Evolutionary conservation across 192 early-diverging fungal species (phyloP).

Genomic region (Blastocladiella britannica): DNA sequence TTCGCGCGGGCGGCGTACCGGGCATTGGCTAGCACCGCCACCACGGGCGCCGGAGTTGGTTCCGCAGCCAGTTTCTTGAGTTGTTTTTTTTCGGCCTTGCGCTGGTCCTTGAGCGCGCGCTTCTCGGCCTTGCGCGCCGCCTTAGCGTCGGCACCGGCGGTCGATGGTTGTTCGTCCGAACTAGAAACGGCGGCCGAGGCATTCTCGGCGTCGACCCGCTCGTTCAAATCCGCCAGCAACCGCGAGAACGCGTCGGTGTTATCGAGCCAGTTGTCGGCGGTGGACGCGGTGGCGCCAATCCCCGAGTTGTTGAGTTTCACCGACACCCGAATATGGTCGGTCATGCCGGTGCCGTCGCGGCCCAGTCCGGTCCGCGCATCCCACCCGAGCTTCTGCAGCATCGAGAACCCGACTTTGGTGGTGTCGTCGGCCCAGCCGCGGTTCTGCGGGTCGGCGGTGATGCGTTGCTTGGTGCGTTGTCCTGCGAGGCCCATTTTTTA

Average conservation of each 20-base stretch:
- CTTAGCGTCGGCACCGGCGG: neutral
- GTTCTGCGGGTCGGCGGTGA: constrained; percentile 80
- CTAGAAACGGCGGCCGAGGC: constrained; percentile 4
- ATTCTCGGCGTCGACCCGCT: constrained; percentile 20
- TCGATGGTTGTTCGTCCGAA: constrained; percentile 13
- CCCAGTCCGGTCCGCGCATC: constrained; percentile 79
- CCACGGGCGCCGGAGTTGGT: neutral
- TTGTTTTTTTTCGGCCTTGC: constrained; percentile 12
- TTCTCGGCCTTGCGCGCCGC: constrained; percentile 3
- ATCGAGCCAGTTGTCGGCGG: constrained; percentile 83
- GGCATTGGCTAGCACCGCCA: neutral
- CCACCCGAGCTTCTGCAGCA: constrained; percentile 96
- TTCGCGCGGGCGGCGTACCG: neutral
- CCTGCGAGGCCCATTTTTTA: constrained; percentile 60
- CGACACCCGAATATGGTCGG: constrained; percentile 66
- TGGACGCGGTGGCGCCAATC: constrained; percentile 69
- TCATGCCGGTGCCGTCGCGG: constrained; percentile 57
- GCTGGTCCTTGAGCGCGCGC: constrained; percentile 8
- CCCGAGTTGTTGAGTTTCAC: constrained; percentile 76
- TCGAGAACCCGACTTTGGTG: constrained; percentile 63
- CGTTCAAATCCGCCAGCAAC: constrained; percentile 61
- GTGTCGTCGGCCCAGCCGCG: constrained; percentile 69
- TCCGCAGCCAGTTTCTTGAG: constrained; percentile 11
- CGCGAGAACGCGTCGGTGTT: constrained; percentile 68
- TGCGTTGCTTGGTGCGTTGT: constrained; percentile 49